phyloP scores from a whole-genome alignment of 1,284 basidiomycete species.

The Anthracocystis setariae region DNA sequence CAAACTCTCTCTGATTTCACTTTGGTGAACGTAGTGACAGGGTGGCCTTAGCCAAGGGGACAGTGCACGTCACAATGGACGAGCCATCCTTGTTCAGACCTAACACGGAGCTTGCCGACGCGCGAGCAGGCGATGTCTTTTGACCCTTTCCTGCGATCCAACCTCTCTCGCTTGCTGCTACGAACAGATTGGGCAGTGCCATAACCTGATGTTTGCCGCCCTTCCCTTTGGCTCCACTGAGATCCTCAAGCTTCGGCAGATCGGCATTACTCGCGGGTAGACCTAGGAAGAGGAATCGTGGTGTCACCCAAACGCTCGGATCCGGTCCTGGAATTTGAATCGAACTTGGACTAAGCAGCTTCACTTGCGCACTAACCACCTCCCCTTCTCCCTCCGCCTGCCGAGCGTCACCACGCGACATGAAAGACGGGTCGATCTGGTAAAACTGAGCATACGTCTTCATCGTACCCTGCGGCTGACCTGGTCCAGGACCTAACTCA shows the following conservation, averaged over 20 bases:
- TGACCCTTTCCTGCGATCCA: constrained; percentile 50
- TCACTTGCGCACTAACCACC: constrained; percentile 21
- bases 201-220: constrained; percentile 45
- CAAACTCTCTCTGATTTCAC: not conserved
- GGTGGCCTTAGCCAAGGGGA: constrained; percentile 34
- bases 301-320: constrained; percentile 47
- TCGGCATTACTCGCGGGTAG: constrained; percentile 32
- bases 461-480: constrained; percentile 70
- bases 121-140: not conserved
- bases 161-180: constrained; percentile 50
- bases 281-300: constrained; percentile 51
- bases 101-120: constrained; percentile 10
- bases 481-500: constrained; percentile 73
- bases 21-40: constrained; percentile 23
- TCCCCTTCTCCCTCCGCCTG: too few relatives aligned
- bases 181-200: constrained; percentile 53
- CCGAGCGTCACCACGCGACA: not conserved
- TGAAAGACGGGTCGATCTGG: constrained; percentile 28
- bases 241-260: constrained; percentile 15
- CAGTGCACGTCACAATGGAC: constrained; percentile 35
- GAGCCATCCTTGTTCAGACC: constrained; percentile 34
- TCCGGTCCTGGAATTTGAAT: constrained; percentile 54
- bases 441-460: constrained; percentile 48
- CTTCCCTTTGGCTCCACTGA: constrained; percentile 1
- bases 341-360: constrained; percentile 31